Conservation (phyloP, 805 yeast species). For the fission yeast (Schizosaccharomyces pombe) region DNA sequence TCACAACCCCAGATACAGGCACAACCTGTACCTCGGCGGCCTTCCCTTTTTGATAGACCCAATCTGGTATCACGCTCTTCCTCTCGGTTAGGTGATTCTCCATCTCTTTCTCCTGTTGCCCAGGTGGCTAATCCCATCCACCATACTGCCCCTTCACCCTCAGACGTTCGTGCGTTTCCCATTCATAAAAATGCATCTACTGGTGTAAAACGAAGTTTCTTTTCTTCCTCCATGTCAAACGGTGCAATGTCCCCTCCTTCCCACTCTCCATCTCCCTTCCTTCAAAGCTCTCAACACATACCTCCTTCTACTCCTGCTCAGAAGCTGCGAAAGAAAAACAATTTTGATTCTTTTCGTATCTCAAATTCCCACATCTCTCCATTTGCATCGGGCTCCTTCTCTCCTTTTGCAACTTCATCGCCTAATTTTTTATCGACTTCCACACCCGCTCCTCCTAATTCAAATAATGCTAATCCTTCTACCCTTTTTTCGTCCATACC, state of each 20-base stretch:
- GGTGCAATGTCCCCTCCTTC: not conserved
- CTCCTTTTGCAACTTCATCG: not conserved
- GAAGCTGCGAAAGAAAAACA: not conserved
- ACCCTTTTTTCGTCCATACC: too few relatives aligned
- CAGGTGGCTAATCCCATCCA: not conserved
- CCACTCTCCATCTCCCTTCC: not conserved
- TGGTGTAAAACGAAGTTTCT: not conserved
- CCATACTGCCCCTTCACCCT: not conserved
- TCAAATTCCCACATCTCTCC: not conserved
- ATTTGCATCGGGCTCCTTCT: not conserved
- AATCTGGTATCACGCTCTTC: not conserved
- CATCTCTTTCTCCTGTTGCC: not conserved
- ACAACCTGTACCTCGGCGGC: too few relatives aligned
- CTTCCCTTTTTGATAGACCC: not conserved
- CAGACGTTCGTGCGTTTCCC: not conserved
- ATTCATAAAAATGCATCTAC: not conserved
- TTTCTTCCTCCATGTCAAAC: not conserved
- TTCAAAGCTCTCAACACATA: too few relatives aligned
- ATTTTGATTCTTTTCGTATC: not conserved
- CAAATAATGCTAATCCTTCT: not conserved
- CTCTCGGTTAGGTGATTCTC: not conserved
- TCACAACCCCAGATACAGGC: too few relatives aligned
- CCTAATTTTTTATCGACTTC: not conserved
- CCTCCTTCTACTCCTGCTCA: not conserved
- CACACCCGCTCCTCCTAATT: not conserved